These are phyloP conservation scores for Thelephora aurantiotincta DNA, from an alignment of 768 basidiomycete genomes.

Conservation along the genomic window DNA sequence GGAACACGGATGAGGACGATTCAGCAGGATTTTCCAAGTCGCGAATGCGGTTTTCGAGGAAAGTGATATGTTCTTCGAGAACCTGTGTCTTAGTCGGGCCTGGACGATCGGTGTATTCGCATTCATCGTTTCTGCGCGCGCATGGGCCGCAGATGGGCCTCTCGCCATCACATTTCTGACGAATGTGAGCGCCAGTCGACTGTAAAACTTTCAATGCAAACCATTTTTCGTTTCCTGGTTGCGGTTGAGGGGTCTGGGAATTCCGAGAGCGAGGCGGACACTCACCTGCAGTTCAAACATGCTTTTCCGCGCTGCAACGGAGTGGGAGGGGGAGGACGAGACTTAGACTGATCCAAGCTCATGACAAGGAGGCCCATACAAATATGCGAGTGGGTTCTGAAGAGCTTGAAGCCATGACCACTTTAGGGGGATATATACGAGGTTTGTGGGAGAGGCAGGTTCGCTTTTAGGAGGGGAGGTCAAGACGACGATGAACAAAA, in stretches of 20 bases:
- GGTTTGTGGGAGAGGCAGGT: too few species aligned
- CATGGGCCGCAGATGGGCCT: constrained; percentile 58
- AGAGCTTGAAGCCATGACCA: neutral
- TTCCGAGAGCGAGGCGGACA: neutral
- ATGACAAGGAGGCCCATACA: neutral
- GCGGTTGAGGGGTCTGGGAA: neutral
- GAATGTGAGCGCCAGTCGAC: too few species aligned
- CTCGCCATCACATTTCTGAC: constrained; percentile 51
- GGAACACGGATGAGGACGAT: constrained; percentile 47
- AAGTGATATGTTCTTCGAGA: constrained; percentile 43
- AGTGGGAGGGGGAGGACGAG: constrained; percentile 8
- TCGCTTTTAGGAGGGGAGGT: too few species aligned
- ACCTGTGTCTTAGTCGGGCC: constrained; percentile 44
- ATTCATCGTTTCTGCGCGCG: constrained; percentile 42
- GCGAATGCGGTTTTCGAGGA: constrained; percentile 39
- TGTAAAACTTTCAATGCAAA: constrained; percentile 8
- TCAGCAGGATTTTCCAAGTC: constrained; percentile 32
- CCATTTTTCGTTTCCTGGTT: constrained; percentile 35
- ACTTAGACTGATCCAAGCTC: neutral
- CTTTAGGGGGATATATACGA: too few species aligned
- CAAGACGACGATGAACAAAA: too few species aligned
- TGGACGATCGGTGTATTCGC: constrained; percentile 57
- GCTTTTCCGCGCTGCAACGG: constrained; percentile 34
- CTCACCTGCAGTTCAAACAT: constrained; percentile 38
- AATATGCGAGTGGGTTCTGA: neutral